Conservation (phyloP, 1,284 basidiomycete genomes). For the Microbotryum silenes-acaulis region DNA sequence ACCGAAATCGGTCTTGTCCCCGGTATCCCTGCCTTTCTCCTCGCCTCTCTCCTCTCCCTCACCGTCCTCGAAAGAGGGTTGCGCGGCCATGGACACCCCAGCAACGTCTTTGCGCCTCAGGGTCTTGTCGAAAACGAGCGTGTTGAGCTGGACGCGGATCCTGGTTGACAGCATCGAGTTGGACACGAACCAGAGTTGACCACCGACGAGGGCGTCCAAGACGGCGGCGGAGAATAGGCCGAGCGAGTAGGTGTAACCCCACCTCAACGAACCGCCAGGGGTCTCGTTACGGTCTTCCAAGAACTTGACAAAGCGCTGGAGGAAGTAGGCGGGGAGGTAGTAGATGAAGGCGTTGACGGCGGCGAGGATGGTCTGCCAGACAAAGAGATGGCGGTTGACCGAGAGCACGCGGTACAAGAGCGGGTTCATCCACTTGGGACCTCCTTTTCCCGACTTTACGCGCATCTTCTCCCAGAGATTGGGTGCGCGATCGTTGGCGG, state of each 20-base stretch:
- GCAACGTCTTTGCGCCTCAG: slow-evolving; percentile 44
- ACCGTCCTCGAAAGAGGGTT: slow-evolving; percentile 41
- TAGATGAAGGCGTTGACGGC: slow-evolving; percentile 50
- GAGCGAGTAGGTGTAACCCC: slow-evolving; percentile 46
- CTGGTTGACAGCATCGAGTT: slow-evolving; percentile 52
- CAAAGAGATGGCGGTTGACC: slow-evolving; percentile 40
- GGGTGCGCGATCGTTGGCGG: slow-evolving; percentile 23
- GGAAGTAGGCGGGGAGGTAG: slow-evolving; percentile 68
- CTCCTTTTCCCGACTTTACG: slow-evolving; percentile 3
- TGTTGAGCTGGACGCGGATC: slow-evolving; percentile 72
- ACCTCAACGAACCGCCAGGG: slow-evolving; percentile 28
- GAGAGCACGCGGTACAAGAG: slow-evolving; percentile 40
- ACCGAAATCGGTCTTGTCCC: slow-evolving; percentile 46
- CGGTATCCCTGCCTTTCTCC: slow-evolving; percentile 44
- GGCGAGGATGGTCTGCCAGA: slow-evolving; percentile 51
- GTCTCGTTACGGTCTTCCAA: slow-evolving; percentile 48
- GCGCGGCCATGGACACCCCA: slow-evolving; percentile 31
- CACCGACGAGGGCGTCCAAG: slow-evolving; percentile 47
- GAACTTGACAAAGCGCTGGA: slow-evolving; percentile 62
- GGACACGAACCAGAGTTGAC: slow-evolving; percentile 47
- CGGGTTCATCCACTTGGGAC: slow-evolving; percentile 24
- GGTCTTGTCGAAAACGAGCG: slow-evolving; percentile 78
- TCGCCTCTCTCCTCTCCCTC: slow-evolving; percentile 51
- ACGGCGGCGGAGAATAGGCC: slow-evolving; percentile 62
- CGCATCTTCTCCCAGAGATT: slow-evolving; percentile 22